These are phyloP conservation scores for Zasmidium angulare DNA, from an alignment of 2,329 filamentous ascomycete genomes.

Conservation along the genomic window DNA sequence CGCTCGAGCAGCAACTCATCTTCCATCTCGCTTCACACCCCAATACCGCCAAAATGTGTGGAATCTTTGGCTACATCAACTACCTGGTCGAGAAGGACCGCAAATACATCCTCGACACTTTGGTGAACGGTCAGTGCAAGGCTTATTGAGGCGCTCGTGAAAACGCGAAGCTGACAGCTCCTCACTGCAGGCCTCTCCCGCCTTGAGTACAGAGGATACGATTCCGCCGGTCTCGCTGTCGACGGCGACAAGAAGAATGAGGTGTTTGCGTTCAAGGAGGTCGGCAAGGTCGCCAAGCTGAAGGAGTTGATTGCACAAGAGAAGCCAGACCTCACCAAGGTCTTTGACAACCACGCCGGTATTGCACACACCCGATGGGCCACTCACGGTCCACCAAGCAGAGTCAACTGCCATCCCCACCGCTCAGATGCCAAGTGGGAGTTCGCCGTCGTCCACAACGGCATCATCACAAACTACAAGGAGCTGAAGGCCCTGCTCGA, in stretches of 20 bases:
- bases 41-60: conserved; percentile 34
- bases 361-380: conserved; percentile 99
- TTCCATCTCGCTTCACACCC: too few species aligned
- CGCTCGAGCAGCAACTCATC: too few species aligned
- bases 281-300: conserved; percentile 97
- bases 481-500: conserved; percentile 91
- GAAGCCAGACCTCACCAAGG: conserved; percentile 82
- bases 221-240: conserved; percentile 92
- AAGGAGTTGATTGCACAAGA: conserved; percentile 85
- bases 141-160: neutral
- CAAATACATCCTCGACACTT: conserved; percentile 90
- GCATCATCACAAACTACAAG: conserved; percentile 99
- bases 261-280: conserved; percentile 96
- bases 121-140: conserved; percentile 83
- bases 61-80: conserved; percentile 98
- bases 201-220: conserved; percentile 98
- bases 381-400: conserved; percentile 91
- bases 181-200: conserved; percentile 72
- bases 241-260: conserved; percentile 99
- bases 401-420: conserved; percentile 97
- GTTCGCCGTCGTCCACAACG: conserved; percentile 97
- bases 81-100: conserved; percentile 99
- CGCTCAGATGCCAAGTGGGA: conserved; percentile 95
- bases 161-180: neutral
- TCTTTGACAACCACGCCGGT: conserved; percentile 96